A percentile compares a stretch with the other conserved stretches of the same genome.
These are phyloP conservation scores for Capsicum chinense DNA, from an alignment of 257 asterid species.

Conservation along the genomic window DNA sequence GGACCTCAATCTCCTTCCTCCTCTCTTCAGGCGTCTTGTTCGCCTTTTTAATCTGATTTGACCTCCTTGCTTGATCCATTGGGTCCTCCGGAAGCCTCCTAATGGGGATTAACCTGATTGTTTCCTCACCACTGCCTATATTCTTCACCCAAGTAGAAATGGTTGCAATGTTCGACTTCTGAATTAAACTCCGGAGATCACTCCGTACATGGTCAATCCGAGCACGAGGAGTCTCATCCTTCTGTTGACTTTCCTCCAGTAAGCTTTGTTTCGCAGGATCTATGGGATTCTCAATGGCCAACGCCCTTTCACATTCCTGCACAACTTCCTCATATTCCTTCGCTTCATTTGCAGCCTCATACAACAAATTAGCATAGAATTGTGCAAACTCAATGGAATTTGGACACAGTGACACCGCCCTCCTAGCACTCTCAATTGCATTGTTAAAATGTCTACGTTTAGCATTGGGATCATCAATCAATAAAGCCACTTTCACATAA, in stretches of 20 bases:
- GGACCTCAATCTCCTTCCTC: constrained; percentile 85
- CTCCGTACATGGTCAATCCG: constrained; percentile 60
- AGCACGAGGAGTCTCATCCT: constrained; percentile 56
- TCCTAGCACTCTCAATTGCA: constrained; percentile 75
- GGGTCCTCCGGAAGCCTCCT: constrained; percentile 77
- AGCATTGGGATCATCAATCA: constrained; percentile 63
- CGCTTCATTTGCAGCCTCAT: constrained; percentile 67
- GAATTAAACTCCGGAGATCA: constrained; percentile 73
- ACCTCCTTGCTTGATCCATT: constrained; percentile 74
- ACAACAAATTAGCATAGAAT: constrained; percentile 76
- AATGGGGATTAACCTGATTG: constrained; percentile 72
- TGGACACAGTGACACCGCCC: constrained; percentile 61
- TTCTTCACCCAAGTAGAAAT: constrained; percentile 81
- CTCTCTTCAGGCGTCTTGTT: constrained; percentile 78
- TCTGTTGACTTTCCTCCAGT: constrained; percentile 78
- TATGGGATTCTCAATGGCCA: constrained; percentile 74
- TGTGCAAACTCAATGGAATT: constrained; percentile 76
- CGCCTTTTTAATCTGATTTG: constrained; percentile 79
- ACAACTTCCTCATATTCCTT: constrained; percentile 82
- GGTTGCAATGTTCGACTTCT: constrained; percentile 75
- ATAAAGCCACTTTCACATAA: constrained; percentile 60
- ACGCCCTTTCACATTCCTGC: constrained; percentile 79
- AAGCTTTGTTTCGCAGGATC: constrained; percentile 89
- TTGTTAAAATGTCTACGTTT: constrained; percentile 70
- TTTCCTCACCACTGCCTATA: constrained; percentile 68